Conservation (phyloP, 441 rosid species). For the Adansonia gregorii region DNA sequence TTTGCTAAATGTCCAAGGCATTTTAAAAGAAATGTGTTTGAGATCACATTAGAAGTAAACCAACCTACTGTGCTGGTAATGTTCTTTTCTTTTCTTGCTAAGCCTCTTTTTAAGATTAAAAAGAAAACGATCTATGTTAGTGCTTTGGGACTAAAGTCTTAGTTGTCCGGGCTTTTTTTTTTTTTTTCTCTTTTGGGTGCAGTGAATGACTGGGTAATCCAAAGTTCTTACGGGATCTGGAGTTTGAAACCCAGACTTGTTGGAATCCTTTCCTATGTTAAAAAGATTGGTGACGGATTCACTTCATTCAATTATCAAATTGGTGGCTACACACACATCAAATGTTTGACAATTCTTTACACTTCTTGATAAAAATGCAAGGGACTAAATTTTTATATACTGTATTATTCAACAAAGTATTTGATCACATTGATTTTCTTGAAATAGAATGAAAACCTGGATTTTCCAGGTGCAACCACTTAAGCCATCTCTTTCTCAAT, state of each 20-base stretch:
- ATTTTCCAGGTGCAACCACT: neutral
- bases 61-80: neutral
- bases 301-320: neutral
- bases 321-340: too few species aligned
- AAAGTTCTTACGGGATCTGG: neutral
- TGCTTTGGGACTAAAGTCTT: neutral
- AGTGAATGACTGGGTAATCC: neutral
- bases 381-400: neutral
- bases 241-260: neutral
- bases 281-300: neutral
- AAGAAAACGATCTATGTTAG: neutral
- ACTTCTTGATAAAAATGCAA: neutral
- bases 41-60: neutral
- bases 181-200: neutral
- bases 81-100: too few species aligned
- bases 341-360: neutral
- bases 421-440: neutral
- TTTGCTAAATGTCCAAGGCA: neutral
- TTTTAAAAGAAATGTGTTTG: neutral
- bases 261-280: neutral
- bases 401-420: neutral
- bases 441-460: constrained; percentile 6
- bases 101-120: too few species aligned
- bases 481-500: neutral
- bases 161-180: neutral